Evolutionary conservation across 208 protist species (phyloP).

Genomic region (Entamoeba moshkovskii): DNA sequence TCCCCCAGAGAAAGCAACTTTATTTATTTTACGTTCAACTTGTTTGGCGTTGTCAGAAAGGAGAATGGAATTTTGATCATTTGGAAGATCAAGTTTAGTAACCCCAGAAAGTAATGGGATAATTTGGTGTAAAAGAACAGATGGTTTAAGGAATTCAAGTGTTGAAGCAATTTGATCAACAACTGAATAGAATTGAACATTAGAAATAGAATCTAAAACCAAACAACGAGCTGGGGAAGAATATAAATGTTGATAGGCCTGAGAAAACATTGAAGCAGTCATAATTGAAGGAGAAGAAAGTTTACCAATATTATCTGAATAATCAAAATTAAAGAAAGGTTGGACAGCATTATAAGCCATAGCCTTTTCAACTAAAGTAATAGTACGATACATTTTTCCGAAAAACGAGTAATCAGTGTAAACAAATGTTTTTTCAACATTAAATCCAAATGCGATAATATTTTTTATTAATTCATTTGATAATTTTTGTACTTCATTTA

Average conservation of each 20-base stretch:
- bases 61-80: constrained; percentile 69
- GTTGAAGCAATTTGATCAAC: constrained; percentile 74
- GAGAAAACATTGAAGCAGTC: constrained; percentile 73
- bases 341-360: constrained; percentile 65
- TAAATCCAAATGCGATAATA: constrained; percentile 94
- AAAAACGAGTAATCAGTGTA: constrained; percentile 93
- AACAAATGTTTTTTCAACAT: constrained; percentile 89
- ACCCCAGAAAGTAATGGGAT: constrained; percentile 81
- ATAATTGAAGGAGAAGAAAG: constrained; percentile 84
- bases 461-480: constrained; percentile 79
- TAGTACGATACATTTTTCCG: constrained; percentile 72
- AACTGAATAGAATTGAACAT: constrained; percentile 94
- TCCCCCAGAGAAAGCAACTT: constrained; percentile 78
- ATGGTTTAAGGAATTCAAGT: constrained; percentile 68
- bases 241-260: constrained; percentile 74
- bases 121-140: constrained; percentile 83
- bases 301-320: constrained; percentile 65
- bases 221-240: constrained; percentile 58
- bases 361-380: constrained; percentile 66
- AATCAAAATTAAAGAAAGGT: constrained; percentile 71
- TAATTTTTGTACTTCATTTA: constrained; percentile 56
- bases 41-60: constrained; percentile 75
- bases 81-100: constrained; percentile 88
- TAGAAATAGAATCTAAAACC: constrained; percentile 82
- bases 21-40: constrained; percentile 56